Evolutionary conservation across 2,329 filamentous ascomycete genomes (phyloP).

Genomic region (Aspergillus spinulosporus): DNA sequence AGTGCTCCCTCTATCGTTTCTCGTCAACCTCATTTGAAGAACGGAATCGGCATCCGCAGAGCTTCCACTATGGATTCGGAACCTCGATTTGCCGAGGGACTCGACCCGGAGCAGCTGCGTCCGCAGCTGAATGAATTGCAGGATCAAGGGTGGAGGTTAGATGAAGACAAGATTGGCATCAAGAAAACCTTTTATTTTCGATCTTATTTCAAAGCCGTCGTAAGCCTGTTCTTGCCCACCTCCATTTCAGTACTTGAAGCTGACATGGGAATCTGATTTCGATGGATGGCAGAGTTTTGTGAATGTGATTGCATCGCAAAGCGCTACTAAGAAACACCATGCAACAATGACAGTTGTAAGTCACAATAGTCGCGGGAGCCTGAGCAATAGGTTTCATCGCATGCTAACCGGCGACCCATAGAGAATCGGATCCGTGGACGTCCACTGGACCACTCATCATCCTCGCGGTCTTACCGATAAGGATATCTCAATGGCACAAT

Average conservation of each 20-base stretch:
- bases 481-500: constrained; percentile 38
- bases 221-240: background rate
- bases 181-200: constrained; percentile 43
- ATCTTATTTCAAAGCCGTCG: constrained; percentile 41
- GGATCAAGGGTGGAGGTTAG: constrained; percentile 36
- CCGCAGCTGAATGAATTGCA: constrained; percentile 28
- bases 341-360: constrained; percentile 42
- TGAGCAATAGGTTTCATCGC: background rate
- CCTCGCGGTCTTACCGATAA: constrained; percentile 42
- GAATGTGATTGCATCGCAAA: constrained; percentile 39
- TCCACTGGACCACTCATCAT: constrained; percentile 44
- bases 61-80: constrained; percentile 22
- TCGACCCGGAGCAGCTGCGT: constrained; percentile 28
- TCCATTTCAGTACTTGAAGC: background rate
- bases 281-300: constrained; percentile 34
- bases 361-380: background rate
- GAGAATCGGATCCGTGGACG: constrained; percentile 39
- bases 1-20: background rate
- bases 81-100: constrained; percentile 33
- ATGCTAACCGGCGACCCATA: constrained; percentile 20
- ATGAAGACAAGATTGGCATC: constrained; percentile 36
- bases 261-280: background rate
- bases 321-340: constrained; percentile 41
- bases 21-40: background rate
- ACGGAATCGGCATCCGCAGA: constrained; percentile 16